Conservation (phyloP, 345 rosid genomes). For the Gossypium australe region DNA sequence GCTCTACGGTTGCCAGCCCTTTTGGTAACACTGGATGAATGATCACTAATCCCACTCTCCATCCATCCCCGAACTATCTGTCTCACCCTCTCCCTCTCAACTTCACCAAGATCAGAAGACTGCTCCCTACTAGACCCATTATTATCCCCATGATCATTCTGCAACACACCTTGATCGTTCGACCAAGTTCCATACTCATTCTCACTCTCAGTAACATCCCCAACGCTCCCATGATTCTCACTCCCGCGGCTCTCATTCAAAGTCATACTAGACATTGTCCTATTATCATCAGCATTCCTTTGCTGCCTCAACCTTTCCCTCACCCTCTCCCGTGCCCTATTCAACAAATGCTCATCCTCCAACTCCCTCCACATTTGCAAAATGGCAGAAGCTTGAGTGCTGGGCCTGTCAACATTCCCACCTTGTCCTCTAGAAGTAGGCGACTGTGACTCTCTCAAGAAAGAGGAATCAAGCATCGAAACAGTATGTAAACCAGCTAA, state of each 20-base stretch:
- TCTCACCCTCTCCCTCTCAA: slow-evolving; percentile 93
- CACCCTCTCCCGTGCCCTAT: slow-evolving; percentile 69
- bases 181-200: slow-evolving; percentile 80
- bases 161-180: slow-evolving; percentile 47
- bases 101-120: slow-evolving; percentile 87
- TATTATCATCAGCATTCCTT: slow-evolving; percentile 49
- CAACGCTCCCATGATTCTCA: slow-evolving; percentile 63
- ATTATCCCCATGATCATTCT: slow-evolving; percentile 46
- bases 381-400: slow-evolving; percentile 76
- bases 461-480: slow-evolving; percentile 91
- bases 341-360: slow-evolving; percentile 92
- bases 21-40: slow-evolving; percentile 50
- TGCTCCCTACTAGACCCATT: slow-evolving; percentile 78
- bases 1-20: slow-evolving; percentile 59
- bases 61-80: slow-evolving; percentile 92
- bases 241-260: slow-evolving; percentile 52
- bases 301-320: slow-evolving; percentile 77
- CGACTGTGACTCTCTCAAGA: slow-evolving; percentile 81
- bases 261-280: slow-evolving; percentile 37
- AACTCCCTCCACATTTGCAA: slow-evolving; percentile 98
- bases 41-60: slow-evolving; percentile 76
- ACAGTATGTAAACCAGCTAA: slow-evolving; percentile 90
- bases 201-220: slow-evolving; percentile 74
- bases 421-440: slow-evolving; percentile 74
- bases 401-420: slow-evolving; percentile 64